Percentiles rank a stretch among this genome's conserved stretches.
Evolutionary conservation across 2,329 filamentous ascomycete species (phyloP).

Genomic region (Penicillium crustosum): DNA sequence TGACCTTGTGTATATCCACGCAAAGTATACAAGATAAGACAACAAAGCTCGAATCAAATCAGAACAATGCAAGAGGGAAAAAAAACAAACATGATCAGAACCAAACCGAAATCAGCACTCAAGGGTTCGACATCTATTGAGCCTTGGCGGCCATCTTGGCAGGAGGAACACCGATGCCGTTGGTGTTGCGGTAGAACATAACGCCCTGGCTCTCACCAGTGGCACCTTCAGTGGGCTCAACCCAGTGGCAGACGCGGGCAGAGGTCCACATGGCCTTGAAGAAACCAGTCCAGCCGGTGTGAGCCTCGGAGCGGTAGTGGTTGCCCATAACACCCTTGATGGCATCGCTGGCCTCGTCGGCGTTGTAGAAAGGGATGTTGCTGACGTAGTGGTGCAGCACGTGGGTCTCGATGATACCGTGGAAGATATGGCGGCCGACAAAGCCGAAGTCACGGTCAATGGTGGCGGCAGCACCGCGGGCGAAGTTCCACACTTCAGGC

Average conservation of each 20-base stretch:
- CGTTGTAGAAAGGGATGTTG: slow-evolving; percentile 94
- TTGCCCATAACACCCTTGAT: slow-evolving; percentile 93
- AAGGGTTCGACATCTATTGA: background rate
- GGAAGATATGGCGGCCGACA: slow-evolving; percentile 83
- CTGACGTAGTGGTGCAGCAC: slow-evolving; percentile 97
- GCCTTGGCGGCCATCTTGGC: slow-evolving; percentile 39
- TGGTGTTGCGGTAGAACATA: slow-evolving; percentile 92
- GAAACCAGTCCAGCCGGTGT: slow-evolving; percentile 79
- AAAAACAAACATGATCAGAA: background rate
- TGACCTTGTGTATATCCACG: background rate
- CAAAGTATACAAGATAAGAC: slow-evolving; percentile 3
- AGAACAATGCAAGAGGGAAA: background rate
- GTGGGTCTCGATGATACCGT: slow-evolving; percentile 97
- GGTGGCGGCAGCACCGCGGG: slow-evolving; percentile 88
- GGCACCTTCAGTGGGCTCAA: slow-evolving; percentile 84
- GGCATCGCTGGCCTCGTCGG: slow-evolving; percentile 89
- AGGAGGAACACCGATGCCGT: slow-evolving; percentile 71
- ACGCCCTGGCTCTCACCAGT: slow-evolving; percentile 79
- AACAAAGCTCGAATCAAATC: background rate
- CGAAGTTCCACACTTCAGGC: slow-evolving; percentile 82
- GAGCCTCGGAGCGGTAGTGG: slow-evolving; percentile 84
- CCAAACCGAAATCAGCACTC: background rate
- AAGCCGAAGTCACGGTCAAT: slow-evolving; percentile 98
- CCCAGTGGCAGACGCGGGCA: slow-evolving; percentile 91
- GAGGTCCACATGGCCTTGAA: slow-evolving; percentile 77